Evolutionary conservation across 2,329 filamentous ascomycete genomes (phyloP), one percentile per base, ranked within the genome.

Genomic region (Aureobasidium vineae): DNA sequence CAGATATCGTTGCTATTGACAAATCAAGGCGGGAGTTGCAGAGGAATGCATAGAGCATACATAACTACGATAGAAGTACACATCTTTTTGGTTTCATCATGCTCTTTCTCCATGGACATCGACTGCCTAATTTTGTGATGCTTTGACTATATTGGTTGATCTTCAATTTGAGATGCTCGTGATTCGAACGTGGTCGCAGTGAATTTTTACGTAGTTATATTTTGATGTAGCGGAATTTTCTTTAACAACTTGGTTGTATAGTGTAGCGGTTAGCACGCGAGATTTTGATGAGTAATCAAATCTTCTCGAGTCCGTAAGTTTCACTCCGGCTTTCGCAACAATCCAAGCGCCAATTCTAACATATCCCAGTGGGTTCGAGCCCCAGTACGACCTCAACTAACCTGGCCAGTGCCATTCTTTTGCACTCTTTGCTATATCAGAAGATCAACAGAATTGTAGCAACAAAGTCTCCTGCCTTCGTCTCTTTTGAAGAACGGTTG

Each of bases 251-350:
- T 11, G 61, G 61, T 64, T 64, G 47, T 64, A 49, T 64, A 64
- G 61, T 64, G 61, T 64, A 64, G 61, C 31, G 61, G 61, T 64
- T 52, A 64, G 61, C 61, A 64, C 61, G 61, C 26, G 49, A 28
- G 61, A 64, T 64, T 64, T 64, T 64, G 61, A 63, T 40, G n/a
- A 64, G 36, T 45, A 10, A 45, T 49, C 21, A 43, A 53, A 36
- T 2, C 16, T 64, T 64, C 61, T 28, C 49, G 61, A 64, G 49
- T 64, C 61, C 49, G 47, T 50, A 50, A 50, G 47, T 50, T 49
- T 10, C n/a, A 47, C 16, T n/a, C 7, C 40, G 6, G 40, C 40
- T 41, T 41, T 19, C 40, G 5, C 3, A 19, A 5, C 16, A 1
- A 15, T 26, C 21, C 13, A 47, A 47, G 5, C n/a, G 26, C 15